Percentiles rank a stretch among this genome's conserved stretches.
Evolutionary conservation across 75 land plant species (phyloP).

Genomic region (Isoetes taiwanensis): DNA sequence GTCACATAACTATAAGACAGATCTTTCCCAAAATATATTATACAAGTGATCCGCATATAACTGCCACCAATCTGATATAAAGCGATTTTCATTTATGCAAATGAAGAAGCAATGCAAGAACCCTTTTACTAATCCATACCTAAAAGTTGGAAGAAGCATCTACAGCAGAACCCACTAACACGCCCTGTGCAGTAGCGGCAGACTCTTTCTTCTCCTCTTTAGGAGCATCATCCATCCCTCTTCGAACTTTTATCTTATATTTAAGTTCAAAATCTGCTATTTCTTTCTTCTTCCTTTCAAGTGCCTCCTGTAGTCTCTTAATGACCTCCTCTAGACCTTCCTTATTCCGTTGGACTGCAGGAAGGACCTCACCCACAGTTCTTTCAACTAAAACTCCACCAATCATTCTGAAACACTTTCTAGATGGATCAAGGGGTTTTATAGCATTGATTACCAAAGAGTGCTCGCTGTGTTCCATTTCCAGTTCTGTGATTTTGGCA

Average conservation of each 20-base stretch:
- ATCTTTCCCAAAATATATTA: too few species aligned
- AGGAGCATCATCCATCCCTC: slow-evolving; percentile 30
- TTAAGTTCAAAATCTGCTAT: slow-evolving; percentile 76
- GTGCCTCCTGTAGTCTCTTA: slow-evolving; percentile 54
- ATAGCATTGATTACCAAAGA: slow-evolving; percentile 75
- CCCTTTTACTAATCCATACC: too few species aligned
- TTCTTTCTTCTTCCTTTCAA: slow-evolving; percentile 79
- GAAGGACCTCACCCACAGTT: slow-evolving; percentile 82
- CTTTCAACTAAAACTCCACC: slow-evolving; percentile 94
- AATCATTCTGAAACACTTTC: slow-evolving; percentile 88
- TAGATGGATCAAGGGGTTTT: slow-evolving; percentile 64
- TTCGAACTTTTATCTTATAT: slow-evolving; percentile 74
- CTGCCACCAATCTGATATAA: too few species aligned
- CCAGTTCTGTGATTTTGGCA: slow-evolving; percentile 89
- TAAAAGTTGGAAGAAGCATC: too few species aligned
- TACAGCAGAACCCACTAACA: slow-evolving; percentile 79
- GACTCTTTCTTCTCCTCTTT: slow-evolving; percentile 44
- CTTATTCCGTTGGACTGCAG: slow-evolving; percentile 85
- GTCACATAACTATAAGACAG: too few species aligned
- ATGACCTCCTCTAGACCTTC: slow-evolving; percentile 90
- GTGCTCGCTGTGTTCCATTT: slow-evolving; percentile 91
- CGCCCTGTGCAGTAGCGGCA: slow-evolving; percentile 78
- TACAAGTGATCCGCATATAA: too few species aligned
- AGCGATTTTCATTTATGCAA: too few species aligned
- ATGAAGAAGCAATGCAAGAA: too few species aligned